Base-by-base conservation (phyloP, 352 stramenopile genomes). In the Phytophthora lateralis region DNA sequence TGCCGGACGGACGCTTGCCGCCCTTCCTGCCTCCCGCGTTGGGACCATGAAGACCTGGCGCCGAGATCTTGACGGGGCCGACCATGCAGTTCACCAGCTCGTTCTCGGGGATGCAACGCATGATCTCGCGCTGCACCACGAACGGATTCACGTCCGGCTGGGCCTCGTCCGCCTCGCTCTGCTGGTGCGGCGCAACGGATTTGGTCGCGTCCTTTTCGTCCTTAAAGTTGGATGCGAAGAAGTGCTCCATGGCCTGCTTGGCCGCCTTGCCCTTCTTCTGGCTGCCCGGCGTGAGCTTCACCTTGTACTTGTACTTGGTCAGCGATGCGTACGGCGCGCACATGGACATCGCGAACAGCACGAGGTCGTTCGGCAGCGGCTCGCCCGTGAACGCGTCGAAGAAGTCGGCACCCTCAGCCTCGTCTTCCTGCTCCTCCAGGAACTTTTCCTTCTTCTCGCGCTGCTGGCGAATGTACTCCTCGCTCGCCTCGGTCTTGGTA, bases 221-320 rank as follows among this genome's bases (percentile, higher is more conserved):
- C 32, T 87, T 85, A 6, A 93, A 62, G 47, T 87, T 91, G 6
- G 73, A 86, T 18, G 74, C 54, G 26, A 93, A 78, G 41, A 95
- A 94, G 42, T 93, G 78, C 44, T 97, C 91, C 64, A 97, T 82
- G 9, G 81, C 83, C 58, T 91, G 75, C 72, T 97, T 96, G 15
- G 77, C 85, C 1, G 89, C 88, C 66, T 97, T 97, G 61, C 93
- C 93, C 65, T 96, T 96, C 82, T 97, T 97, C 55, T 90, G 75
- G 41, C 65, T 80, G 10, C 93, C 93, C 0, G 93, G 93, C 0
- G 84, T 90, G 17, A 98, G 68, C 75, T 98, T 98, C 34, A 98
- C 87, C 68, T 95, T 93, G 77, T 97, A 97, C 63, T 96, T 97
- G 72, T 88, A 97, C 63, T 91, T 90, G 41, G 71, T 74, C 58